Base-by-base conservation (phyloP, 192 early-diverging fungal genomes). In the Linnemannia hyalina region DNA sequence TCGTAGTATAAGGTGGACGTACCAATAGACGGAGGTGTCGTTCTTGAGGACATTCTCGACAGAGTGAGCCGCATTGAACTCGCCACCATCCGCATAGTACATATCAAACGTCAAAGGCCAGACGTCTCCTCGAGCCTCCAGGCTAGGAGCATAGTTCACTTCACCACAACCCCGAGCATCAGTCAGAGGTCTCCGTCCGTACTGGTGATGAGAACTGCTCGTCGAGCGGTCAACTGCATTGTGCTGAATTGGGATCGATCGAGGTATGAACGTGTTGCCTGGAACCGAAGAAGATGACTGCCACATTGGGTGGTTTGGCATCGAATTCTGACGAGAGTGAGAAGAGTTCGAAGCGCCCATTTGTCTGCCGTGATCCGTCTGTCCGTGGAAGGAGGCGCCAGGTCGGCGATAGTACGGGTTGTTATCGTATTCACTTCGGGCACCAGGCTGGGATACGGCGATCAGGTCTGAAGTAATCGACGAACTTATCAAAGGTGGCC, bases 21-120 rank as follows among this genome's bases (percentile, higher is more conserved):
- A 91, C 90, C 90, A 91, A 47, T 91, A 91, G 7, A 91, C 90
- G 3, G 84, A 75, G 20, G 75, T 70, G 77, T 91, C 90, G 57
- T 91, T 88, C 49, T 80, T 86, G 38, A 91, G 68, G 18, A 91
- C 85, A 63, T 91, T 91, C 29, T 89, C 83, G 15, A 91, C 85
- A 35, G 85, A 81, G 72, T 91, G 89, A 0, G 84, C 41, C 0
- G 88, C 76, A 44, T 86, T 86, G 60, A 86, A 86, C 38, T 86
- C 84, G 9, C 84, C 84, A 41, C 84, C 84, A 35, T 86, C 84
- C 3, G 84, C 78, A 63, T 81, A 80, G 52, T 80, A 86, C 79
- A 86, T 76, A 0, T 86, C 76, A 81, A 86, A 86, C 46, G 75
- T 86, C 20, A 86, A 32, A 35, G 84, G 84, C 79, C 84, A 81